Conservation (phyloP, 2,329 filamentous ascomycete species). For the Pseudogymnoascus sp. region DNA sequence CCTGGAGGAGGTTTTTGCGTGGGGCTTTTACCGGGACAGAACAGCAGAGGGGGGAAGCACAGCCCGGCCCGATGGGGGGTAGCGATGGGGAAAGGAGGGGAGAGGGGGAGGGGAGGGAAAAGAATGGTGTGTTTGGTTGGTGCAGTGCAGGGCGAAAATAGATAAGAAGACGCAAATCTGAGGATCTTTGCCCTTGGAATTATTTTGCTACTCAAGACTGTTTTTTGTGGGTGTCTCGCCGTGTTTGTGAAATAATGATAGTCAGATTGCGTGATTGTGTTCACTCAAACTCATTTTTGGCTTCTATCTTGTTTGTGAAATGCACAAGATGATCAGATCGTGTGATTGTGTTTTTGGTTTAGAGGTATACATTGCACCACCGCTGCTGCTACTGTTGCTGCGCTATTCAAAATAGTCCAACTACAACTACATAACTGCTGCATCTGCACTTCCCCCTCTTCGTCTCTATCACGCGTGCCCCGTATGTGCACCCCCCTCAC, state of each 20-base stretch:
- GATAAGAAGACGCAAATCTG: conserved; percentile 2
- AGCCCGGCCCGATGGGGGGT: background rate
- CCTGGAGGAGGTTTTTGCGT: background rate
- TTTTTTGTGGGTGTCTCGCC: no score
- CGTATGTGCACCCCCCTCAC: background rate
- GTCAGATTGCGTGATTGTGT: no score
- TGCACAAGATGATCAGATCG: background rate
- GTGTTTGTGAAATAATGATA: no score
- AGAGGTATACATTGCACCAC: background rate
- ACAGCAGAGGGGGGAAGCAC: background rate
- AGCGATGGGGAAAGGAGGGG: background rate
- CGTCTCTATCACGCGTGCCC: background rate
- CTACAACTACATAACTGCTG: background rate
- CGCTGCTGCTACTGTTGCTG: background rate
- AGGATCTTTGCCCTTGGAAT: background rate
- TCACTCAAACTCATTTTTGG: background rate
- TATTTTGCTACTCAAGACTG: background rate
- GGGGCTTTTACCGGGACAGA: background rate
- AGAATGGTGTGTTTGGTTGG: background rate
- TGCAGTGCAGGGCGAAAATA: background rate
- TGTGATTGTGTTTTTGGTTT: background rate
- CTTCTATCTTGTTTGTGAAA: background rate
- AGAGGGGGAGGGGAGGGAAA: background rate
- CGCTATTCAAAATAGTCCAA: background rate
- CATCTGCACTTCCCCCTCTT: background rate